A percentile compares a stretch with the other conserved stretches of the same genome.
These are phyloP conservation scores for Diaporthe australafricana DNA, from an alignment of 2,329 filamentous ascomycete species.

Conservation along the genomic window DNA sequence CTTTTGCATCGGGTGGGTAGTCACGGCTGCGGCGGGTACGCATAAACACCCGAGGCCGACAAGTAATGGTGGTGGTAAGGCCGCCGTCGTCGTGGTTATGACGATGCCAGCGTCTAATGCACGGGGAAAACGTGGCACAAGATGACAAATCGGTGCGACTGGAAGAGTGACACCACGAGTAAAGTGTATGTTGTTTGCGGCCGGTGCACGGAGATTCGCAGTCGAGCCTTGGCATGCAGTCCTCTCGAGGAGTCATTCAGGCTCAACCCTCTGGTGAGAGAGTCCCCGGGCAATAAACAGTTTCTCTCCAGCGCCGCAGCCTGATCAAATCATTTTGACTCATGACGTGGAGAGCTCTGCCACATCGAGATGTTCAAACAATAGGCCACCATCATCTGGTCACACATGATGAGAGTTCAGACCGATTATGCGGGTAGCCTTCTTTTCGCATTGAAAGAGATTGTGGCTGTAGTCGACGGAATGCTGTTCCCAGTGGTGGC, in stretches of 20 bases:
- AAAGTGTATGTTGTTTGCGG: constrained; percentile 1
- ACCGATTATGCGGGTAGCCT: neutral
- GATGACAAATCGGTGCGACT: constrained; percentile 20
- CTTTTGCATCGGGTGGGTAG: neutral
- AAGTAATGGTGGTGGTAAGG: neutral
- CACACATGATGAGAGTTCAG: neutral
- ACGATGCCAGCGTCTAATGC: constrained; percentile 12
- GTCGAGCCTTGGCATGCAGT: neutral
- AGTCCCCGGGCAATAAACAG: neutral
- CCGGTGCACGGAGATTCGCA: neutral
- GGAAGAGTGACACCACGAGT: neutral
- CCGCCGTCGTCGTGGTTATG: constrained; percentile 6
- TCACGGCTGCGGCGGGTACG: constrained; percentile 12
- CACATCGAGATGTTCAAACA: neutral
- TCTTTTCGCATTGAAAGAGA: neutral
- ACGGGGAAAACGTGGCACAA: constrained; percentile 18
- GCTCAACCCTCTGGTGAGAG: neutral
- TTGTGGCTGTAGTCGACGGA: neutral
- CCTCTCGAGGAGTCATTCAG: constrained; percentile 1
- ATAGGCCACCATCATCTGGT: neutral
- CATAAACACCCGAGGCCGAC: constrained; percentile 2
- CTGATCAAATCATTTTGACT: neutral
- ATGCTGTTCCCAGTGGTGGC: constrained; percentile 4
- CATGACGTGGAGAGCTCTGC: neutral
- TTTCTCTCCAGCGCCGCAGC: neutral